Conservation (phyloP, 306 rosid species). For the Cicer arietinum region DNA sequence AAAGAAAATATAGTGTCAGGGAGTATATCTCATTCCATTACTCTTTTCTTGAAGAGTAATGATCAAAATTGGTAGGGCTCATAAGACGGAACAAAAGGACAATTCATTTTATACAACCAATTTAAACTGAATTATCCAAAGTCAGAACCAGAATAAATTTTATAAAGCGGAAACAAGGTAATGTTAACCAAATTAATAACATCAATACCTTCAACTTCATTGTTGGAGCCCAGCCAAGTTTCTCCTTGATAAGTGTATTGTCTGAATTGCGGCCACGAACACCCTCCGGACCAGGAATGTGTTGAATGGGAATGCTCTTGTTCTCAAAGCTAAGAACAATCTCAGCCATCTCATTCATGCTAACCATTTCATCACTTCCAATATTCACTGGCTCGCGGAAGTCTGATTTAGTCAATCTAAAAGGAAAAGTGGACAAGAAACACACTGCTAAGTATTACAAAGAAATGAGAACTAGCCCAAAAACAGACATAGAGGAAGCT, state of each 20-base stretch:
- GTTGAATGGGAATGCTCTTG: constrained; percentile 80
- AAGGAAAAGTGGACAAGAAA: constrained; percentile 4
- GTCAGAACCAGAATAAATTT: constrained; percentile 5
- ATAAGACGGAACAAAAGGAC: neutral
- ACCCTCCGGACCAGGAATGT: constrained; percentile 99
- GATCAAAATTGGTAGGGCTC: constrained; percentile 20
- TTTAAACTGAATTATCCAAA: neutral
- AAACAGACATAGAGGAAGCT: constrained; percentile 11
- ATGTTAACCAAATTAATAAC: neutral
- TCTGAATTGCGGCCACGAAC: constrained; percentile 99
- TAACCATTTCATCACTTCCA: constrained; percentile 99
- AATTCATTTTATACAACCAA: constrained; percentile 15
- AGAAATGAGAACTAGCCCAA: constrained; percentile 10
- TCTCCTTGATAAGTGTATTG: constrained; percentile 94
- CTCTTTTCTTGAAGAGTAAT: neutral
- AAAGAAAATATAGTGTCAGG: neutral
- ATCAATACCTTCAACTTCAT: constrained; percentile 88
- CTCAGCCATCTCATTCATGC: constrained; percentile 99
- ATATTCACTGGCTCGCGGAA: constrained; percentile 95
- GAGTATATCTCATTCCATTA: constrained; percentile 16
- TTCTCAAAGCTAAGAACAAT: constrained; percentile 89
- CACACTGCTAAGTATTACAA: neutral
- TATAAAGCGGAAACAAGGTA: constrained; percentile 6
- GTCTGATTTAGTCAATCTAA: constrained; percentile 94
- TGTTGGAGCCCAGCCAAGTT: constrained; percentile 99